A percentile compares a stretch with the other conserved stretches of the same genome.
Conservation (phyloP, 345 rosid species). For the Camelina neglecta region DNA sequence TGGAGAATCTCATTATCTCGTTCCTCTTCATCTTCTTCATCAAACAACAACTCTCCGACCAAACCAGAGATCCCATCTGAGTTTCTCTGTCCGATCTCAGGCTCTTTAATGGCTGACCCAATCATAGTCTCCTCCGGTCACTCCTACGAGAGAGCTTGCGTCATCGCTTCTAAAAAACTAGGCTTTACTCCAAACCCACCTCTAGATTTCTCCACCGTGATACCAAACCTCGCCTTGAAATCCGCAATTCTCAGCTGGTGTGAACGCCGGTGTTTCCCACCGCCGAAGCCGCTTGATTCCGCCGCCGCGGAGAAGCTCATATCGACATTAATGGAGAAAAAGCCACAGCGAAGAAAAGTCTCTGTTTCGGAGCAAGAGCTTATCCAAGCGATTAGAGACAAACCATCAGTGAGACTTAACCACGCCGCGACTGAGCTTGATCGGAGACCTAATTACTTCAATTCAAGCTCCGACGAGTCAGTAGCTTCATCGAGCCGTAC, state of each 20-base stretch:
- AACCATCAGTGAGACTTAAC: conserved; percentile 47
- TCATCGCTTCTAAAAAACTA: conserved; percentile 63
- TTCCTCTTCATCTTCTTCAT: conserved; percentile 36
- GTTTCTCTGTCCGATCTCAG: conserved; percentile 79
- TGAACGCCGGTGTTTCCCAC: conserved; percentile 44
- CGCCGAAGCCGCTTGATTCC: conserved; percentile 60
- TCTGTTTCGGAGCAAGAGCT: conserved; percentile 44
- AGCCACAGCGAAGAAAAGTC: conserved; percentile 2
- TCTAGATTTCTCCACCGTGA: conserved; percentile 73
- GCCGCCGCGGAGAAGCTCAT: conserved; percentile 59
- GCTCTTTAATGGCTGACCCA: conserved; percentile 79
- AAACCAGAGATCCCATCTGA: conserved; percentile 52
- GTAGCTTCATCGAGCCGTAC: conserved; percentile 47
- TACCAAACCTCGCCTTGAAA: conserved; percentile 85
- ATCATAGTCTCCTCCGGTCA: conserved; percentile 93
- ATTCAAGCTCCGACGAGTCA: conserved; percentile 64
- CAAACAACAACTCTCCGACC: conserved; percentile 11
- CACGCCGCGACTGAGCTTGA: conserved; percentile 59
- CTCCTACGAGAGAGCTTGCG: conserved; percentile 73
- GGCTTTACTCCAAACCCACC: conserved; percentile 58
- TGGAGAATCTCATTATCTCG: conserved; percentile 60
- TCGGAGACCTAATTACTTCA: conserved; percentile 47
- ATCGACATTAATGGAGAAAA: conserved; percentile 43
- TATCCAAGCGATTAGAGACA: conserved; percentile 46
- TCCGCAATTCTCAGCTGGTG: conserved; percentile 79